These are phyloP conservation scores for Pochonia chlamydosporia DNA, from an alignment of 2,329 filamentous ascomycete species.

Conservation along the genomic window DNA sequence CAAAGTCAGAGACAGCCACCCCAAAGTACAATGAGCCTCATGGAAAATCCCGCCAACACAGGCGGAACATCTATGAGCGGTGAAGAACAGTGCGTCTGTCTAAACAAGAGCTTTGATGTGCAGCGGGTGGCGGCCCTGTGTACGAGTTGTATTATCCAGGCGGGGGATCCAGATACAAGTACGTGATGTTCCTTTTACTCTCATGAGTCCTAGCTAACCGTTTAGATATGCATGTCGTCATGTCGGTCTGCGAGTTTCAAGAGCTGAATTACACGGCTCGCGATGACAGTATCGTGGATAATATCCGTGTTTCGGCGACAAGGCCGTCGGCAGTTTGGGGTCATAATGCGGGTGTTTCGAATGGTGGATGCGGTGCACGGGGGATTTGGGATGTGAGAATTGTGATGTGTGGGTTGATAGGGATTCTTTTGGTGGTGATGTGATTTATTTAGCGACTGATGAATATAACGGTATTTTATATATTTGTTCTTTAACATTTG, in stretches of 20 bases:
- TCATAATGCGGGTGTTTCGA: conserved; percentile 8
- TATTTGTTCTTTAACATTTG: too few relatives aligned
- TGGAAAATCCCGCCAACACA: background rate
- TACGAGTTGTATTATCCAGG: conserved; percentile 29
- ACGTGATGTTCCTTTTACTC: conserved; percentile 12
- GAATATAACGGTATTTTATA: too few relatives aligned
- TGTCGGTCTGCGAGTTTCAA: conserved; percentile 29
- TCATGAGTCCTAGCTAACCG: background rate
- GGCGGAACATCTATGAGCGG: conserved; percentile 11
- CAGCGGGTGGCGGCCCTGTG: conserved; percentile 30
- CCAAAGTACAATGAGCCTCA: conserved; percentile 1
- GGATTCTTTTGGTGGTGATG: too few relatives aligned
- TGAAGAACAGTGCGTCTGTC: conserved; percentile 31
- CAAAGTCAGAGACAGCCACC: too few relatives aligned
- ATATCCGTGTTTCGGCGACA: conserved; percentile 28
- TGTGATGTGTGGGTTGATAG: background rate
- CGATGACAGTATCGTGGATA: conserved; percentile 25
- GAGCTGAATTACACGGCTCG: conserved; percentile 20
- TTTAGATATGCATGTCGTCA: conserved; percentile 30
- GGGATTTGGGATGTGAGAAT: background rate
- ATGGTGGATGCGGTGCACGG: background rate
- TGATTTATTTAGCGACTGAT: too few relatives aligned
- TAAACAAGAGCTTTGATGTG: conserved; percentile 35
- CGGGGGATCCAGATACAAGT: conserved; percentile 26
- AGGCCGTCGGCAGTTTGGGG: conserved; percentile 15